phyloP scores from a whole-genome alignment of 768 basidiomycete genomes.

The Infundibulicybe gibba region DNA sequence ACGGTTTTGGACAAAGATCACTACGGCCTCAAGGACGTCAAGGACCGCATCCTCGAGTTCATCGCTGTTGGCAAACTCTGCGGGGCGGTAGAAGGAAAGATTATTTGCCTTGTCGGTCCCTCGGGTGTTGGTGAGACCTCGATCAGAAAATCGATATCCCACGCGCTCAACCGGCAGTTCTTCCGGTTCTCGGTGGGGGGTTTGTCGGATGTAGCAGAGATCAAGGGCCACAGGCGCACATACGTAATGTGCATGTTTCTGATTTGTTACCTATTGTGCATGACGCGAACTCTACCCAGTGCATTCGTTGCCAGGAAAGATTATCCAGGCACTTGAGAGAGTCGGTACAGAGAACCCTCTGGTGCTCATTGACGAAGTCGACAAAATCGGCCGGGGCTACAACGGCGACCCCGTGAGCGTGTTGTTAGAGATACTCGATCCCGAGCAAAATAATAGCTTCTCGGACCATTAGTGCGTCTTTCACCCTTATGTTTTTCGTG shows the following conservation, averaged over 20 bases:
- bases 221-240: conserved; percentile 97
- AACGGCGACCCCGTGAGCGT: conserved; percentile 94
- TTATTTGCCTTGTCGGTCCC: conserved; percentile 93
- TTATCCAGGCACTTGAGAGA: conserved; percentile 92
- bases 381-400: conserved; percentile 89
- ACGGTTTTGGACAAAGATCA: conserved; percentile 93
- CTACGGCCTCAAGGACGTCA: conserved; percentile 89
- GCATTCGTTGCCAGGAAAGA: conserved; percentile 94
- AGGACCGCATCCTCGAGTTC: conserved; percentile 93
- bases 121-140: conserved; percentile 98
- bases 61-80: conserved; percentile 92
- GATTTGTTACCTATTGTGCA: not conserved
- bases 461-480: conserved; percentile 88
- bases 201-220: conserved; percentile 96
- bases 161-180: conserved; percentile 88
- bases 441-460: conserved; percentile 93
- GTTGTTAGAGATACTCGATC: conserved; percentile 88
- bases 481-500: conserved; percentile 3
- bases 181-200: conserved; percentile 98
- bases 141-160: conserved; percentile 92
- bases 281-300: conserved; percentile 26
- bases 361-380: conserved; percentile 92
- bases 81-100: conserved; percentile 95
- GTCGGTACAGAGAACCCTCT: conserved; percentile 94
- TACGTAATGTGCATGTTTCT: conserved; percentile 72